Evolutionary conservation across 768 basidiomycete genomes (phyloP), one percentile per base, ranked within the genome.

Genomic region (Suillus subalutaceus): DNA sequence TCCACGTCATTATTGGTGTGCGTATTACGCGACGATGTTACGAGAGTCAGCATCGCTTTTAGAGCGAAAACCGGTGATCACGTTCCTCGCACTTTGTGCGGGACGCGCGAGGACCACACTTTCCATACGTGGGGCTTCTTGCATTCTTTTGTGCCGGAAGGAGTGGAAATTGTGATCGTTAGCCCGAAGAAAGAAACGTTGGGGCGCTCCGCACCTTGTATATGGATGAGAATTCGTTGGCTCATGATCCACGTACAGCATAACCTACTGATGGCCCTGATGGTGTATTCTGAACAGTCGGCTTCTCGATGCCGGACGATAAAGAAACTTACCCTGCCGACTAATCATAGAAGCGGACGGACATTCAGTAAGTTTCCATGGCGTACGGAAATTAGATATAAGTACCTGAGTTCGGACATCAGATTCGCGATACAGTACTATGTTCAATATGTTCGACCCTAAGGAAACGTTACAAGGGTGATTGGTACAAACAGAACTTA

Each of bases 161-260:
- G 32, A 48, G 18, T 46, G 41, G 16, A 23, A 41, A 63, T 56
- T 30, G 20, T 32, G n/a, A 60, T 3, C 30, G 10, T 43, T 18
- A 60, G 41, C 59, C n/a, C 1, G 4, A 60, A 41, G 26, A 43
- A 18, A 6, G 32, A 7, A 43, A 7, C 5, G n/a, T 6, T 32
- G 26, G 9, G 46, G 5, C 15, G 20, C 23, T 57, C 72, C 78
- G 44, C 65, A 84, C 88, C 81, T 73, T 84, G 83, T 46, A 87
- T 78, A 79, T 88, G 87, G 59, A 88, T 81, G 60, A 89, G 73
- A 63, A 89, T 80, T 65, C 83, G 79, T 69, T 88, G 86, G 32
- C 83, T 84, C 86, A 86, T 86, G 72, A 88, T 88, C 86, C 85
- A 88, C 41, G 84, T 62, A 85, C 79, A 41, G 78, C 81, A 68